Evolutionary conservation across 2,329 filamentous ascomycete genomes (phyloP).

Genomic region (Fusarium sp.): DNA sequence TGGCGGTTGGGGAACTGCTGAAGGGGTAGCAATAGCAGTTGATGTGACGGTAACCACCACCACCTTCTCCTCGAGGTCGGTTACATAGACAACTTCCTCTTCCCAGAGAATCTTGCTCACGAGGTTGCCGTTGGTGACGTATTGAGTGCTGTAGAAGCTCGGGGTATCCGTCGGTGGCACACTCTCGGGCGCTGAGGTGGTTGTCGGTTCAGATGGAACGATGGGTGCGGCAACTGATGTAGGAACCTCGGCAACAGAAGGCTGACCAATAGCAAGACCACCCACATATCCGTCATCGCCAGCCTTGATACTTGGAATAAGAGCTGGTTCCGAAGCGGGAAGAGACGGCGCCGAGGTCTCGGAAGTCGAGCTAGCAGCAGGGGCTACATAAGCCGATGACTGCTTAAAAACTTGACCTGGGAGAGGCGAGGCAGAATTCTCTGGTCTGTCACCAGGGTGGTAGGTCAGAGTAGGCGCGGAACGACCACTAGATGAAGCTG

Average conservation of each 20-base stretch:
- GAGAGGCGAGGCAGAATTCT: constrained; percentile 49
- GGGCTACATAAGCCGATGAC: constrained; percentile 35
- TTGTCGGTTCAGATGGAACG: constrained; percentile 21
- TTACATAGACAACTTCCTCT: constrained; percentile 65
- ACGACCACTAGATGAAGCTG: constrained; percentile 17
- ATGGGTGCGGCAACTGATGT: constrained; percentile 2
- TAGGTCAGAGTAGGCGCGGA: constrained; percentile 50
- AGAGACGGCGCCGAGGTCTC: constrained; percentile 8
- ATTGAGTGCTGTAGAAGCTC: constrained; percentile 62
- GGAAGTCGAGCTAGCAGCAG: constrained; percentile 29
- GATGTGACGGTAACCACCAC: constrained; percentile 55
- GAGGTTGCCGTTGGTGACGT: constrained; percentile 59
- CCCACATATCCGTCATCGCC: constrained; percentile 20
- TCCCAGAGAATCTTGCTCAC: constrained; percentile 69
- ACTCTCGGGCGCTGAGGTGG: constrained; percentile 44
- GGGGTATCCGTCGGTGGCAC: constrained; percentile 48
- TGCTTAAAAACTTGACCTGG: constrained; percentile 59
- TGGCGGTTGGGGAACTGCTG: constrained; percentile 9
- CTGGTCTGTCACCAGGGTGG: constrained; percentile 50
- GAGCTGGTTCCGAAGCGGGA: constrained; percentile 13
- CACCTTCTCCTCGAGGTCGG: constrained; percentile 55
- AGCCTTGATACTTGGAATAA: constrained; percentile 20
- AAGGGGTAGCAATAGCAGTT: constrained; percentile 38
- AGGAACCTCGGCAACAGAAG: constrained; percentile 16
- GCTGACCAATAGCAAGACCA: constrained; percentile 23